Percentiles rank a stretch among this genome's conserved stretches.
These are phyloP conservation scores for Medicago lupulina DNA, from an alignment of 306 rosid species.

Conservation along the genomic window DNA sequence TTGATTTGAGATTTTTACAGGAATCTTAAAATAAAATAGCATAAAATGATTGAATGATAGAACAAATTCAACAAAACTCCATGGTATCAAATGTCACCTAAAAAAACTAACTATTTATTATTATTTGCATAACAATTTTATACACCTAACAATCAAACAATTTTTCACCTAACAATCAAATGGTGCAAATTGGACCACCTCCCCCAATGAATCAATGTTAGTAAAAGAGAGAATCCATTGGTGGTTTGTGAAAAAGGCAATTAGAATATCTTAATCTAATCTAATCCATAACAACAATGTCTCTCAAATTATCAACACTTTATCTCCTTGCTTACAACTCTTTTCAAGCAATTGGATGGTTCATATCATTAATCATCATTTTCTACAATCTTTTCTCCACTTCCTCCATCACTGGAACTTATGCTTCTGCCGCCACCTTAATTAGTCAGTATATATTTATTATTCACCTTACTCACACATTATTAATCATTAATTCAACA, in stretches of 20 bases:
- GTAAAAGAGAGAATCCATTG: neutral
- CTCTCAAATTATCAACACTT: neutral
- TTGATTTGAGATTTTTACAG: no score
- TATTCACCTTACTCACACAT: neutral
- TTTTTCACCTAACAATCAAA: neutral
- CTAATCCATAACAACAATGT: neutral
- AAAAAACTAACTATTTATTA: neutral
- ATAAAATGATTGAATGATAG: no score
- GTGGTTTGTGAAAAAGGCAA: neutral
- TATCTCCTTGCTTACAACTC: conserved; percentile 80
- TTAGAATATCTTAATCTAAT: neutral
- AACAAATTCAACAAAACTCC: no score
- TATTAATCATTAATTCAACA: neutral
- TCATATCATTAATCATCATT: conserved; percentile 52
- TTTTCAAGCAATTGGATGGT: conserved; percentile 78
- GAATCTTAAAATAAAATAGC: no score
- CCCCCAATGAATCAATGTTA: neutral
- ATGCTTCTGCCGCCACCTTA: conserved; percentile 66
- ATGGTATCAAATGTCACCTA: no score
- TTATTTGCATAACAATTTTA: neutral
- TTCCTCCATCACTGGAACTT: conserved; percentile 57
- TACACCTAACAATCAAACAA: neutral
- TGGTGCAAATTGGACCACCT: neutral
- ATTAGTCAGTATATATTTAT: conserved; percentile 53
- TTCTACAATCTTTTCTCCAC: conserved; percentile 52